Percentiles rank a stretch among this genome's conserved stretches.
Conservation (phyloP, 306 rosid species). For the Abrus precatorius region DNA sequence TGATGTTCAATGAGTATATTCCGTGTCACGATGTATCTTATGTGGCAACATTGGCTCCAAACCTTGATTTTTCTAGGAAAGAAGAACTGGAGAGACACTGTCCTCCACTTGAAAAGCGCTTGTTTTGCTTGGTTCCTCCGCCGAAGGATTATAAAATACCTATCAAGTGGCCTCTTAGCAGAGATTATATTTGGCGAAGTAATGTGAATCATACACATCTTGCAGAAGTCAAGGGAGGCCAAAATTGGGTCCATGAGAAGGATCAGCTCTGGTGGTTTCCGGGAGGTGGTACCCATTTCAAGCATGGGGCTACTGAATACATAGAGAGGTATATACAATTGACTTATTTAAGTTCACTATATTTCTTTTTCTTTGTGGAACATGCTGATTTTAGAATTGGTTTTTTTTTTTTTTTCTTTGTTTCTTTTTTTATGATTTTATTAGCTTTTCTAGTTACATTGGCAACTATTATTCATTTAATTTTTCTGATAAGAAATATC, state of each 20-base stretch:
- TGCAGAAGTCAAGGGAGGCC: conserved; percentile 96
- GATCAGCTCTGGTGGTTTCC: conserved; percentile 96
- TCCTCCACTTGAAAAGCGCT: conserved; percentile 77
- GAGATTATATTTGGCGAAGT: conserved; percentile 97
- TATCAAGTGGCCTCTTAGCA: conserved; percentile 85
- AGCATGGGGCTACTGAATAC: conserved; percentile 91
- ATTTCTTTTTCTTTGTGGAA: background rate
- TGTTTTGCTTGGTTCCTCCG: conserved; percentile 92
- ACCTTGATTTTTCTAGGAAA: conserved; percentile 73
- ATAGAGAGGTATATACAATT: conserved; percentile 70
- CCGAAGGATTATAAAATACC: conserved; percentile 88
- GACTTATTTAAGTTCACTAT: conserved; percentile 15
- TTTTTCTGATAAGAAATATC: background rate
- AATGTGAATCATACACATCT: conserved; percentile 91
- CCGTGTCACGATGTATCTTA: conserved; percentile 85
- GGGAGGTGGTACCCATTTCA: conserved; percentile 99
- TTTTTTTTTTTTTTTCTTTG: background rate
- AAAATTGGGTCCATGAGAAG: conserved; percentile 95
- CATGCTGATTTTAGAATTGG: conserved; percentile 21
- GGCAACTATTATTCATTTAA: background rate
- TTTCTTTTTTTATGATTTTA: background rate
- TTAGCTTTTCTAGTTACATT: conserved; percentile 3
- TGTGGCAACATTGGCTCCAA: conserved; percentile 59
- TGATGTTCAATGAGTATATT: conserved; percentile 78
- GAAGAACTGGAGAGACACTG: conserved; percentile 95